Evolutionary conservation across 164 flowering plant species (phyloP).

Genomic region (Berberis thunbergii): DNA sequence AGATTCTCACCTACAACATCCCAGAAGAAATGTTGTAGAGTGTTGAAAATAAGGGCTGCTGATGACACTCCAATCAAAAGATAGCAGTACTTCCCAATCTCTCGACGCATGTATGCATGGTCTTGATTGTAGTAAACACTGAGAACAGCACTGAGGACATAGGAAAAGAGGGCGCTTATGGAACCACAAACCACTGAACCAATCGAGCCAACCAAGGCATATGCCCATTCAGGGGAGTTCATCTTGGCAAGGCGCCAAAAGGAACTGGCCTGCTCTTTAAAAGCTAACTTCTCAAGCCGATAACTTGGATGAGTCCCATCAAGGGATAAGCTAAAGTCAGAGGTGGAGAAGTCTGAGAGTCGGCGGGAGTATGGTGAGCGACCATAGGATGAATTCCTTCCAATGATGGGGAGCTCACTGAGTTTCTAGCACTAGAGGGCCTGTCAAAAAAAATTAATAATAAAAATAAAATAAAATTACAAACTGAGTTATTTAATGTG

Average conservation of each 20-base stretch:
- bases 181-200: constrained; percentile 89
- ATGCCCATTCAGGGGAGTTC: constrained; percentile 94
- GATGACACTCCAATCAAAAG: constrained; percentile 86
- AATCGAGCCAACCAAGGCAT: constrained; percentile 79
- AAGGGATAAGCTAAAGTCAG: constrained; percentile 84
- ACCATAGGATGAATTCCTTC: constrained; percentile 87
- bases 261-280: constrained; percentile 93
- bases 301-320: constrained; percentile 59
- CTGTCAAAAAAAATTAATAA: constrained; percentile 27
- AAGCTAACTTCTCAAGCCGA: constrained; percentile 72
- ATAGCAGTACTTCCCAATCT: constrained; percentile 81
- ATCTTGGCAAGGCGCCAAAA: constrained; percentile 92
- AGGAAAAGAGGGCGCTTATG: constrained; percentile 82
- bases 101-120: constrained; percentile 62
- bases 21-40: constrained; percentile 89
- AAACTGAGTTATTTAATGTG: too few species aligned
- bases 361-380: constrained; percentile 95
- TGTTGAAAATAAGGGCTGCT: constrained; percentile 84
- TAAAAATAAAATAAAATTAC: background rate
- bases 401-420: constrained; percentile 93
- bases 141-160: constrained; percentile 89
- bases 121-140: constrained; percentile 82
- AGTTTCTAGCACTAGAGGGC: constrained; percentile 96
- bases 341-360: constrained; percentile 92
- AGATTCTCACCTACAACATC: constrained; percentile 94